phyloP scores from a whole-genome alignment of 257 asterid species.

The Ligustrum vulgare region DNA sequence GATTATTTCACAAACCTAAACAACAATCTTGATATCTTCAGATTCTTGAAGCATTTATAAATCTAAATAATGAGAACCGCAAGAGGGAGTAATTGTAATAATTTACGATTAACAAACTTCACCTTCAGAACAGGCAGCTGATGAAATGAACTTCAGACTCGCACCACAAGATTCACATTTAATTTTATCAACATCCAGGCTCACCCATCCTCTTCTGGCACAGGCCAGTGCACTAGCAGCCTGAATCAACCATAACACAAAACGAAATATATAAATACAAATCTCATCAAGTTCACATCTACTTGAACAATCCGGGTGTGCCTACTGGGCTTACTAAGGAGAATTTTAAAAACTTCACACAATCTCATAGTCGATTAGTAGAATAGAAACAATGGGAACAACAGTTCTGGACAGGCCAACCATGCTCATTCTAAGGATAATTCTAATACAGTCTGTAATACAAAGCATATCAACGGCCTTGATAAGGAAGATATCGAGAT shows the following conservation, averaged over 20 bases:
- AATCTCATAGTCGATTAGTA: not conserved
- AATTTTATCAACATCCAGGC: constrained; percentile 76
- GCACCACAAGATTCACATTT: constrained; percentile 97
- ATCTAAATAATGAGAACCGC: not conserved
- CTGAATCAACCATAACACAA: constrained; percentile 42
- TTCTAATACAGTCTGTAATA: not conserved
- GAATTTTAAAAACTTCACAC: not conserved
- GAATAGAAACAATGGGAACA: not conserved
- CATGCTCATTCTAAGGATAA: not conserved
- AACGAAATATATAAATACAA: constrained; percentile 23
- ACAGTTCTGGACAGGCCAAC: not conserved
- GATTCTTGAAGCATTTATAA: not conserved
- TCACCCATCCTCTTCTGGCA: constrained; percentile 99
- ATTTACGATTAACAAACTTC: constrained; percentile 30
- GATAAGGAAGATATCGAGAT: not conserved
- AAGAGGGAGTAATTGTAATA: not conserved
- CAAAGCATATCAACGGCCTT: not conserved
- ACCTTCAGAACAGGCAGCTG: constrained; percentile 78
- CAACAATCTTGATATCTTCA: not conserved
- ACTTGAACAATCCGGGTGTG: not conserved
- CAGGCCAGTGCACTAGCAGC: constrained; percentile 90
- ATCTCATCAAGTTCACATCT: not conserved
- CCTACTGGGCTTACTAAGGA: not conserved
- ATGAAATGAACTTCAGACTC: constrained; percentile 56
- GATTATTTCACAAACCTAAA: not conserved